Percentiles rank a stretch among this genome's conserved stretches.
Conservation (phyloP, 441 rosid species). For the Gossypium davidsonii region DNA sequence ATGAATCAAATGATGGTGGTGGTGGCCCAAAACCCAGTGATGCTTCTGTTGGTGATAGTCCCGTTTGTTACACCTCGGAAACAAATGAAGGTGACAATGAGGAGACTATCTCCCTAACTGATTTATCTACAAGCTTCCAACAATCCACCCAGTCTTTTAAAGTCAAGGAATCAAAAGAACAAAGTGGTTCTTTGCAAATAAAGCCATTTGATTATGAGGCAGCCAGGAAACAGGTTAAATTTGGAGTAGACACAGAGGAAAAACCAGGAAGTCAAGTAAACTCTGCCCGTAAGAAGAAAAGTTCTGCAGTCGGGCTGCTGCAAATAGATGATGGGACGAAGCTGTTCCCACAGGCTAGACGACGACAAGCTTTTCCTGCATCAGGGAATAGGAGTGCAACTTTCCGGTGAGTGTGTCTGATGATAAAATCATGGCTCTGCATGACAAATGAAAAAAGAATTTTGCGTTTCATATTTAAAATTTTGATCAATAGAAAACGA, state of each 20-base stretch:
- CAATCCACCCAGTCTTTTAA: slow-evolving; percentile 46
- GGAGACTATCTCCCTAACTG: slow-evolving; percentile 54
- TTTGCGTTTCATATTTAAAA: neutral
- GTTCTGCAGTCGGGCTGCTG: slow-evolving; percentile 18
- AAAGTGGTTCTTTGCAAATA: slow-evolving; percentile 30
- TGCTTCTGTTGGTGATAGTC: neutral
- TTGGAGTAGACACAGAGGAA: slow-evolving; percentile 25
- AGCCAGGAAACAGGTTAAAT: slow-evolving; percentile 37
- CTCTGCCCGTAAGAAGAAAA: slow-evolving; percentile 32
- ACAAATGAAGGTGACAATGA: slow-evolving; percentile 25
- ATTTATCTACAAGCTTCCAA: slow-evolving; percentile 68
- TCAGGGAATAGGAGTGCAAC: slow-evolving; percentile 74
- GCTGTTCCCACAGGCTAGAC: slow-evolving; percentile 54
- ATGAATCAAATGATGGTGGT: slow-evolving; percentile 18
- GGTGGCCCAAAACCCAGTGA: slow-evolving; percentile 20
- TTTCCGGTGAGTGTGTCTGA: slow-evolving; percentile 36
- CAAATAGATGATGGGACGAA: slow-evolving; percentile 32
- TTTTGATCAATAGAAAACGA: neutral
- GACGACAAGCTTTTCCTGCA: slow-evolving; percentile 83
- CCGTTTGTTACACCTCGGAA: slow-evolving; percentile 5
- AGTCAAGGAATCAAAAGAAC: slow-evolving; percentile 24
- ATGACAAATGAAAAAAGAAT: neutral
- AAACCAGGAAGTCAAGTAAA: slow-evolving; percentile 12
- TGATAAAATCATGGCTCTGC: neutral
- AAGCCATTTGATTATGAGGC: slow-evolving; percentile 78